These are phyloP conservation scores for Gaeumannomyces tritici DNA, from an alignment of 2,329 filamentous ascomycete genomes.

Conservation along the genomic window DNA sequence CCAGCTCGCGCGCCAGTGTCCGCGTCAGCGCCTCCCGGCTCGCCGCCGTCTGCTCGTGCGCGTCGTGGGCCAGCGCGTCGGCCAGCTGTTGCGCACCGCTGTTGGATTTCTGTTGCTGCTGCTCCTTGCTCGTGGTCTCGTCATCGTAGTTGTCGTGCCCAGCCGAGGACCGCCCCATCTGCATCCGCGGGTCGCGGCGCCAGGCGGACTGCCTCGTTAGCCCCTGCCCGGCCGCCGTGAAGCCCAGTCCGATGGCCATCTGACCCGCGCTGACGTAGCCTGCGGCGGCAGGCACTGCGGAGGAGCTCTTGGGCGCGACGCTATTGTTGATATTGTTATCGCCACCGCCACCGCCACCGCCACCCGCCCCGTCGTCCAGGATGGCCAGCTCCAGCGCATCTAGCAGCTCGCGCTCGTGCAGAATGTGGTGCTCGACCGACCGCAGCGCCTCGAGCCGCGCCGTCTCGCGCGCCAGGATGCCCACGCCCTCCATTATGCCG, in stretches of 20 bases:
- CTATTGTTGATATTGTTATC: not conserved
- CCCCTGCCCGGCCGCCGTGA: too few species aligned
- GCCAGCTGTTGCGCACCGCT: not conserved
- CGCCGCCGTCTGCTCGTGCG: not conserved
- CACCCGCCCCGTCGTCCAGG: not conserved
- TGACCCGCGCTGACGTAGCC: constrained; percentile 1
- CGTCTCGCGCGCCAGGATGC: constrained; percentile 6
- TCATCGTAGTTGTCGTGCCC: not conserved
- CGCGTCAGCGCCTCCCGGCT: not conserved
- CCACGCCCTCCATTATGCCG: constrained; percentile 14
- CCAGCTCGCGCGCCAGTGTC: constrained; percentile 7
- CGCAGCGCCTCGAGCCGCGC: constrained; percentile 3
- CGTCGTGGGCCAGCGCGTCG: not conserved
- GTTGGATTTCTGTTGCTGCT: not conserved
- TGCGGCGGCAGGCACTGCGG: too few species aligned
- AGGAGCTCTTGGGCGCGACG: not conserved
- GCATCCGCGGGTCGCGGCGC: not conserved
- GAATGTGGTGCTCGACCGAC: not conserved
- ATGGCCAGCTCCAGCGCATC: constrained; percentile 5
- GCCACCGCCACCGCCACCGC: too few species aligned
- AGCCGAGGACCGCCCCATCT: not conserved
- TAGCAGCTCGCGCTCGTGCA: constrained; percentile 6
- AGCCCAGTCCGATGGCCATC: constrained; percentile 5
- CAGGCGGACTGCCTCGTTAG: not conserved
- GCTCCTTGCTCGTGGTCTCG: not conserved